phyloP scores from a whole-genome alignment of 78 protist genomes.

The Dictyostelium discoideum region DNA sequence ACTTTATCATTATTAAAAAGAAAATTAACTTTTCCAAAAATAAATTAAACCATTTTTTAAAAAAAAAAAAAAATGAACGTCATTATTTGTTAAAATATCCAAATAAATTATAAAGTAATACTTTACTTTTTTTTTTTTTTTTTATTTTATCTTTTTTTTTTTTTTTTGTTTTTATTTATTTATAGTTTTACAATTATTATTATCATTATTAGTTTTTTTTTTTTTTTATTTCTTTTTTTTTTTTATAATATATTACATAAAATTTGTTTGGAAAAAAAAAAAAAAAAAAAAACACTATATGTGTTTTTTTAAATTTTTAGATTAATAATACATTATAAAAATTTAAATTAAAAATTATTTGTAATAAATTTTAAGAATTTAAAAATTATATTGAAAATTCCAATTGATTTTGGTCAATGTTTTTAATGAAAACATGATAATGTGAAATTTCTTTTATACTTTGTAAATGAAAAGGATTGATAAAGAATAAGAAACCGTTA shows the following conservation, averaged over 20 bases:
- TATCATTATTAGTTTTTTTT: too few relatives aligned
- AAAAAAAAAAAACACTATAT: background rate
- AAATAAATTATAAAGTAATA: too few relatives aligned
- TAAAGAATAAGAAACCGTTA: slow-evolving; percentile 28
- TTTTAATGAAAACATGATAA: slow-evolving; percentile 69
- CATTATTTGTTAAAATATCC: too few relatives aligned
- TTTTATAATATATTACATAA: too few relatives aligned
- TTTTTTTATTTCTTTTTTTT: too few relatives aligned
- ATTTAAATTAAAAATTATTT: too few relatives aligned
- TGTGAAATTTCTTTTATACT: slow-evolving; percentile 51
- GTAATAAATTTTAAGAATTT: background rate
- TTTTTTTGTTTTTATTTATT: too few relatives aligned
- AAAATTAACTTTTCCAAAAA: slow-evolving; percentile 7
- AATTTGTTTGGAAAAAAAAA: too few relatives aligned
- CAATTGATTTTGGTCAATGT: background rate
- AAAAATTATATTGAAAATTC: background rate
- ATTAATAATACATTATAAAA: background rate
- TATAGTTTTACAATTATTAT: too few relatives aligned
- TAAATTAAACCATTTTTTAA: background rate
- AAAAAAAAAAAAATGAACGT: too few relatives aligned
- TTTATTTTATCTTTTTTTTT: background rate
- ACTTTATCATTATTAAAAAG: background rate
- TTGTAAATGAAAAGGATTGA: slow-evolving; percentile 49
- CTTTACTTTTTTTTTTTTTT: too few relatives aligned
- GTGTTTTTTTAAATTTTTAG: background rate